Percentiles rank a stretch among this genome's conserved stretches.
phyloP scores from a whole-genome alignment of 2,329 filamentous ascomycete species.

The Ceratocystis eucalypticola region DNA sequence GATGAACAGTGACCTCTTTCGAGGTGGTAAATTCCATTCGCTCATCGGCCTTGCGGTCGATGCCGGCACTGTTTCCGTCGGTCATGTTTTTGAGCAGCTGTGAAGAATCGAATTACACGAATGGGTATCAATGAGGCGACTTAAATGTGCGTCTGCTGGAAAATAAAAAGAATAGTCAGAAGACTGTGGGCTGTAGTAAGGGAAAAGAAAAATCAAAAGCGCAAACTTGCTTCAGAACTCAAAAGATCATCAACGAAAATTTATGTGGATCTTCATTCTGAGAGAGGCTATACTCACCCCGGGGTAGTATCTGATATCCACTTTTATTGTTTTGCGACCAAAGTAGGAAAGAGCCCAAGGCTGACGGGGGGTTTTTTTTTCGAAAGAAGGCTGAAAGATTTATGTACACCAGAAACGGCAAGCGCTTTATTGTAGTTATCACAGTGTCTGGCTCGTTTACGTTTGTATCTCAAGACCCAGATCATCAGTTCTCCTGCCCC shows the following conservation, averaged over 20 bases:
- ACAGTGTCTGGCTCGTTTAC: neutral
- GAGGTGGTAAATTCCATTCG: constrained; percentile 97
- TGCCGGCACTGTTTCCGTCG: constrained; percentile 46
- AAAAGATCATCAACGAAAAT: neutral
- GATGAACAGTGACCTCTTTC: constrained; percentile 90
- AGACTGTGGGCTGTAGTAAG: neutral
- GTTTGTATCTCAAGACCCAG: neutral
- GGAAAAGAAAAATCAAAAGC: neutral
- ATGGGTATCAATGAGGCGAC: neutral
- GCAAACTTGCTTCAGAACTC: neutral
- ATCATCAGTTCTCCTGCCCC: neutral
- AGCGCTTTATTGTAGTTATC: neutral
- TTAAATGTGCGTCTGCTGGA: constrained; percentile 25
- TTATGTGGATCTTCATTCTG: neutral
- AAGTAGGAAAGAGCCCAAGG: constrained; percentile 7
- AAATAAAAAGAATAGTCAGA: neutral
- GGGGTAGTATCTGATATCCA: neutral
- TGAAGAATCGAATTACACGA: too few relatives aligned
- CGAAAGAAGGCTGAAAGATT: constrained; percentile 15
- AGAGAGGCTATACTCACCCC: neutral
- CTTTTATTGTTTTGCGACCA: neutral
- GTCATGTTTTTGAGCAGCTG: constrained; percentile 47
- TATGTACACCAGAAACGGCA: neutral
- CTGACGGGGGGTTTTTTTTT: constrained; percentile 12
- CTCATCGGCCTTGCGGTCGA: constrained; percentile 89